Base-by-base conservation (phyloP, 169 alveolate genomes). In the Theileria orientalis region DNA sequence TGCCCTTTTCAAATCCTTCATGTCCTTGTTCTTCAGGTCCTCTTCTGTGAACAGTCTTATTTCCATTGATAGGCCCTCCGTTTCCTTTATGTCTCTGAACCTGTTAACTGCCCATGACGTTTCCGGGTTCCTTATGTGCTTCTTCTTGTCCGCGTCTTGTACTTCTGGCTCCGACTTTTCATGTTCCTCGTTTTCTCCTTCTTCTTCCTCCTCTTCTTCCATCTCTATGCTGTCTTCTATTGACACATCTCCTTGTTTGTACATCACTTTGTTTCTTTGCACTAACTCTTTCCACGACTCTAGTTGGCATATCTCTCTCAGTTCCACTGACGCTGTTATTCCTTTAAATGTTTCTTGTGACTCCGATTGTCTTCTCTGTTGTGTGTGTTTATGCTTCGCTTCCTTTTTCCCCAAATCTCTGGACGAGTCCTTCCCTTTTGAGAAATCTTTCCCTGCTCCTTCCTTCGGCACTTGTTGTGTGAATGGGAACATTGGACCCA, bases 231-330 rank as follows among this genome's bases (percentile, higher is more conserved):
- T 5, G 30, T 51, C 30, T 7, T 5, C 9, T 51, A 5, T 27
- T 51, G 35, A 51, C 35, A 9, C 5, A 23, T 41, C 25, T 6
- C 3, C 3, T 33, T 59, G 21, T 60, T 72, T 79, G 40, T 59
- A 68, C 23, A 68, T 85, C 40, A 54, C 25, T 30, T 69, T 74
- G 23, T 68, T 75, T 46, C 62, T 79, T 62, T 79, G 83, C 21
- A 79, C 27, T 40, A 61, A 70, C 23, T 75, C 33, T 30, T 75
- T 67, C 87, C 87, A 79, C 30, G 75, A n/a, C 42, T 71, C 67
- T 41, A 79, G 68, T 57, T 79, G 87, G 60, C 87, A 79, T 27
- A 71, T 63, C 46, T 79, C 87, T 13, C 87, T 79, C 29, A 71
- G 52, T 49, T 79, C 83, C 29, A 69, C 87, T 35, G 83, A 71